Percentiles rank a stretch among this genome's conserved stretches.
These are phyloP conservation scores for Lupinus albus DNA, from an alignment of 306 rosid genomes.

Conservation along the genomic window DNA sequence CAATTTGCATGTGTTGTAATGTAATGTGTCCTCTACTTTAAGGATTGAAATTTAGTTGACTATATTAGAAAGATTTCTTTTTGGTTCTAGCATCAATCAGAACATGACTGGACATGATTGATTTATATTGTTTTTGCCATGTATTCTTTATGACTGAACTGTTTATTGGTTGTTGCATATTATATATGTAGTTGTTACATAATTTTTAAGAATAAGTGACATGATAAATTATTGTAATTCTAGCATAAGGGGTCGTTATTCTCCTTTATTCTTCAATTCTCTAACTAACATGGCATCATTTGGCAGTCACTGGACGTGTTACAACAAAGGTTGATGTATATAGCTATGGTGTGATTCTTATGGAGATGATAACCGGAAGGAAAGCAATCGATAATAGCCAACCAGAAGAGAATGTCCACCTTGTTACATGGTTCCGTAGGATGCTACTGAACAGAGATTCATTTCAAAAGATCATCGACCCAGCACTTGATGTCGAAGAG, in stretches of 20 bases:
- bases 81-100: conserved; percentile 6
- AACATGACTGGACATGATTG: background rate
- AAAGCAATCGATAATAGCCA: conserved; percentile 77
- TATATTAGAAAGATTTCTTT: conserved; percentile 15
- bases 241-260: background rate
- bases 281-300: conserved; percentile 35
- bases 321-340: conserved; percentile 84
- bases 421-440: conserved; percentile 89
- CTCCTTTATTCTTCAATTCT: conserved; percentile 13
- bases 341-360: conserved; percentile 88
- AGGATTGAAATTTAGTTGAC: conserved; percentile 16
- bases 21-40: background rate
- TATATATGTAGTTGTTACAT: background rate
- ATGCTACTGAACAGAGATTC: conserved; percentile 54
- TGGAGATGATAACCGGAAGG: conserved; percentile 87
- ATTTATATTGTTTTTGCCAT: background rate
- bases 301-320: conserved; percentile 86
- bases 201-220: background rate
- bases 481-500: conserved; percentile 54
- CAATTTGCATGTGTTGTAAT: conserved; percentile 8
- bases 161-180: background rate
- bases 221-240: background rate
- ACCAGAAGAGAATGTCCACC: conserved; percentile 80
- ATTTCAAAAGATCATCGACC: conserved; percentile 61
- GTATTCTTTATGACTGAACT: background rate